Base-by-base conservation (phyloP, 495 filamentous ascomycete species). In the Daldinia decipiens region DNA sequence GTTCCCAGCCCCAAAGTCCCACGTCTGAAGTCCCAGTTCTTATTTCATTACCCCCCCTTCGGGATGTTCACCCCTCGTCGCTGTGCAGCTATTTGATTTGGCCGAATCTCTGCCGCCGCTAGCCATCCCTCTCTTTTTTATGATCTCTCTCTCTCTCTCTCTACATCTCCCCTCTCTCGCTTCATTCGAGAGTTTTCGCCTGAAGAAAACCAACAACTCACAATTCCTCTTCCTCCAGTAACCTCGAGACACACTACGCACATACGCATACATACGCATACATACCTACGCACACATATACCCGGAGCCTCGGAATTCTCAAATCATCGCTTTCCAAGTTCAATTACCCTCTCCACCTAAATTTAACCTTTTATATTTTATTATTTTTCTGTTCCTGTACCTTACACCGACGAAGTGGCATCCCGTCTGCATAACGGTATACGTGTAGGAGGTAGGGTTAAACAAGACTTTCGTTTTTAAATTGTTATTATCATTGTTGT, bases 41-140 rank as follows among this genome's bases (percentile, higher is more conserved):
- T 55, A 55, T 55, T 53, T 34, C 31, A 55, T 55, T 55, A 55
- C 52, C 52, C 36, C 21, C 21, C 34, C 21, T 29, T 55, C 36
- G 51, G 57, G 62, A 62, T 53, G 12, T 59, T 45, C 53, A 38
- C 59, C 68, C 38, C 64, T 72, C 65, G 53, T 52, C 56, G 21
- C 21, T 68, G 61, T 69, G 55, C 59, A 72, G 63, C 36, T 66
- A 65, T 68, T 68, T 68, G 65, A 68, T 68, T 73, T 73, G 70
- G 65, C 70, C 70, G 70, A 73, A 68, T 68, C 65, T 73, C 70
- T 73, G 54, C 65, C 70, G 65, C 65, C 65, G 51, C 70, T 68
- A 73, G 36, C 60, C 70, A 60, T 56, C 50, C 38, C 26, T 40
- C 63, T 50, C 43, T 40, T 52, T 59, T 43, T 52, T 39, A 31